Evolutionary conservation across 2,329 filamentous ascomycete genomes (phyloP), one percentile per base, ranked within the genome.

Genomic region (Aspergillus alliaceus): DNA sequence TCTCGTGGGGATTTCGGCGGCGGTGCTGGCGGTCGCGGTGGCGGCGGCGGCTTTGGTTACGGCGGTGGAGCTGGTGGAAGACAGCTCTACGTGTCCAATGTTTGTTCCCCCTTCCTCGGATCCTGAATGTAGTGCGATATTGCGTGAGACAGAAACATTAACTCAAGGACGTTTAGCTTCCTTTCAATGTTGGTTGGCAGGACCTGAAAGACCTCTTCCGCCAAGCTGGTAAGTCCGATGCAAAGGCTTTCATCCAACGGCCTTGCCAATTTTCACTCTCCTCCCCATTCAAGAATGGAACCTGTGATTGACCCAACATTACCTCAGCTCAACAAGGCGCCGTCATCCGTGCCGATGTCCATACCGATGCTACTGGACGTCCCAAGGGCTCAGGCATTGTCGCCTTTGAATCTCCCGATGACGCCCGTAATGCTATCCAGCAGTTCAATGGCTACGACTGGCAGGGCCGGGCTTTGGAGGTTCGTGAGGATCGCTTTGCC

Each of bases 371-470:
- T 12, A 93, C 96, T 69, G 93, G 95, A 62, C 88, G 93, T 63
- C 92, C 95, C 49, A 99, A 98, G 80, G 95, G 95, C 54, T 96
- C 95, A 51, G 95, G 95, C 64, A 96, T 98, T 57, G 95, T 99
- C 60, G 92, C 95, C 40, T 99, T 97, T 73, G 95, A 99, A 75
- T 93, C 88, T 57, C 86, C 92, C 1, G 93, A 98, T 58, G 95
- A 99, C 77, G 93, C 95, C 40, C 91, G 92, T 64, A 96, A 92
- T 71, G 95, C 95, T 22, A 99, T 99, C 64, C 88, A 92, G 71
- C 93, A 97, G 66, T 99, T 98, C 82, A 97, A 98, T 72, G 95
- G 95, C 58, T 98, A 96, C 73, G 95, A 99, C 63, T 99, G 95
- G 95, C 93, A 98, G 75, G 95, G 95, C 11, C 90, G 95, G 57